Percentiles rank a stretch among this genome's conserved stretches.
phyloP scores from a whole-genome alignment of 2,329 filamentous ascomycete genomes.

The Aspergillus eucalypticola region DNA sequence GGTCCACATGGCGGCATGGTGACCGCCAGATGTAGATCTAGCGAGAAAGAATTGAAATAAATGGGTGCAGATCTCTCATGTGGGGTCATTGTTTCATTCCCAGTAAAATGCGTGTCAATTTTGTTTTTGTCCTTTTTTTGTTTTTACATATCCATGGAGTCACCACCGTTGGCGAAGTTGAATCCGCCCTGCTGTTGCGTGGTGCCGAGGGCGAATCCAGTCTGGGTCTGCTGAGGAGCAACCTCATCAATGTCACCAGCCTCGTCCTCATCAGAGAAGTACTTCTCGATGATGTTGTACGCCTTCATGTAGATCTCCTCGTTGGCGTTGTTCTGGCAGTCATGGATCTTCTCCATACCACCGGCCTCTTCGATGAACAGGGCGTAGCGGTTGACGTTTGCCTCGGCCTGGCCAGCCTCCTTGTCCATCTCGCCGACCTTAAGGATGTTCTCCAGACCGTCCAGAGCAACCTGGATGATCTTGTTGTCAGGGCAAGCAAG shows the following conservation, averaged over 20 bases:
- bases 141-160: slow-evolving; percentile 72
- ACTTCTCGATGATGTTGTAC: slow-evolving; percentile 99
- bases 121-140: slow-evolving; percentile 16
- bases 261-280: slow-evolving; percentile 98
- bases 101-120: slow-evolving; percentile 14
- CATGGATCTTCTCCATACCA: slow-evolving; percentile 99
- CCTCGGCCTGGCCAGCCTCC: slow-evolving; percentile 64
- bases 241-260: slow-evolving; percentile 78
- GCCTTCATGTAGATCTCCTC: slow-evolving; percentile 99
- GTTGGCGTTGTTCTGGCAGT: slow-evolving; percentile 99
- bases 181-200: slow-evolving; percentile 78
- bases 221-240: slow-evolving; percentile 69
- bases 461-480: slow-evolving; percentile 98
- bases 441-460: slow-evolving; percentile 97
- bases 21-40: slow-evolving; percentile 16
- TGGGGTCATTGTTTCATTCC: slow-evolving; percentile 17
- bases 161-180: slow-evolving; percentile 80
- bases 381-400: slow-evolving; percentile 85
- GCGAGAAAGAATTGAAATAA: slow-evolving; percentile 16
- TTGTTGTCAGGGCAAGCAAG: slow-evolving; percentile 98
- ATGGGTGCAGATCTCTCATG: slow-evolving; percentile 15
- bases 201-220: slow-evolving; percentile 68
- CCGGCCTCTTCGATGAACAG: slow-evolving; percentile 98
- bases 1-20: slow-evolving; percentile 1
- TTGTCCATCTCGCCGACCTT: slow-evolving; percentile 99